These are phyloP conservation scores for Annulohypoxylon moriforme DNA, from an alignment of 495 filamentous ascomycete species.

Conservation along the genomic window DNA sequence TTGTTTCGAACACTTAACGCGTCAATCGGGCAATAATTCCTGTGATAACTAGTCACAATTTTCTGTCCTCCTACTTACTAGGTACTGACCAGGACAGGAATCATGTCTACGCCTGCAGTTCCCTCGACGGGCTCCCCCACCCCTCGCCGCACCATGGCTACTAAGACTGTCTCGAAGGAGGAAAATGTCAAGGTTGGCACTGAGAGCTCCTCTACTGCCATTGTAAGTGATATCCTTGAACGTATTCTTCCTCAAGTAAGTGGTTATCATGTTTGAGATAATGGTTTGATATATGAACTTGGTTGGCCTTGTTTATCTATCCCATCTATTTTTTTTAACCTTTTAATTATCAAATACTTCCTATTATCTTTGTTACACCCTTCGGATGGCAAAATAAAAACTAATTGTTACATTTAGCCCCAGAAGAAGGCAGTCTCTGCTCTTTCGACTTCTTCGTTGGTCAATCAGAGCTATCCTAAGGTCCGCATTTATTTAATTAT, in stretches of 20 bases:
- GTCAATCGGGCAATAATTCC: conserved; percentile 31
- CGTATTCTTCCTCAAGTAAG: conserved; percentile 45
- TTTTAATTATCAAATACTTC: background rate
- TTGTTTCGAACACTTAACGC: conserved; percentile 40
- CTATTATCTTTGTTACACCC: conserved; percentile 1
- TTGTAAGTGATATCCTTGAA: conserved; percentile 49
- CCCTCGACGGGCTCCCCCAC: conserved; percentile 62
- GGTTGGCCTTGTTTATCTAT: conserved; percentile 14
- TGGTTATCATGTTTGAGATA: conserved; percentile 2
- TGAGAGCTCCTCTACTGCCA: conserved; percentile 44
- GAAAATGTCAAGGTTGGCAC: conserved; percentile 57
- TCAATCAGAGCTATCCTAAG: conserved; percentile 61
- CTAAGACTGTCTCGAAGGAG: conserved; percentile 54
- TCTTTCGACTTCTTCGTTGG: conserved; percentile 60
- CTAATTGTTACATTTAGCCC: conserved; percentile 38
- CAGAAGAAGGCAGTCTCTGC: conserved; percentile 58
- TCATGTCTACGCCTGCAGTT: conserved; percentile 59
- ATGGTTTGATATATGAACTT: background rate
- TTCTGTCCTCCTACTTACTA: conserved; percentile 16
- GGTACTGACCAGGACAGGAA: conserved; percentile 31
- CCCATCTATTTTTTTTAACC: background rate
- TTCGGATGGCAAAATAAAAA: background rate
- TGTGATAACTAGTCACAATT: conserved; percentile 15
- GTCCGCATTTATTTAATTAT: conserved; percentile 39
- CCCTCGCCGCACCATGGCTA: conserved; percentile 52